Conservation (phyloP, 345 rosid species). For the Linum trigynum region DNA sequence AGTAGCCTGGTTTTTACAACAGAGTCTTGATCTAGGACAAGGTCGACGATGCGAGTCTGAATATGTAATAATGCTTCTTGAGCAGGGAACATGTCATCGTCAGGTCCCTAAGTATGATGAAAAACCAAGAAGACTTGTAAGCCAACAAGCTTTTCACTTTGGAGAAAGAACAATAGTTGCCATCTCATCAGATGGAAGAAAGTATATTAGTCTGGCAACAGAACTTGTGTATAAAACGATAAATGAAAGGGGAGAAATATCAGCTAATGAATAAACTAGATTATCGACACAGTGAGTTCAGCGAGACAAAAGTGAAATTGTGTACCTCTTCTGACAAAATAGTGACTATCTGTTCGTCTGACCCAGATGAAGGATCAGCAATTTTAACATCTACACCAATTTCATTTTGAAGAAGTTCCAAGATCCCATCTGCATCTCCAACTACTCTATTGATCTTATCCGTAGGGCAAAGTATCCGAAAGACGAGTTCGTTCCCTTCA, state of each 20-base stretch:
- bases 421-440: constrained; percentile 69
- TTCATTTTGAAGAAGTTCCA: constrained; percentile 78
- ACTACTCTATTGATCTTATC: constrained; percentile 59
- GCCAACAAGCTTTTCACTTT: not conserved
- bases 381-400: constrained; percentile 86
- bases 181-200: not conserved
- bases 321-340: constrained; percentile 91
- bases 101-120: constrained; percentile 56
- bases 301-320: constrained; percentile 6
- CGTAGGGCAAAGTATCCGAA: constrained; percentile 82
- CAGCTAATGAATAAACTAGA: constrained; percentile 3
- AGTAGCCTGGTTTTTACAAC: constrained; percentile 63
- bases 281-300: not conserved
- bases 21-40: constrained; percentile 61
- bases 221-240: not conserved
- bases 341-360: constrained; percentile 77
- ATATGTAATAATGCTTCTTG: constrained; percentile 98
- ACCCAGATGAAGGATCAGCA: constrained; percentile 67
- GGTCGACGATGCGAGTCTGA: constrained; percentile 77
- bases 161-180: not conserved
- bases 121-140: constrained; percentile 16
- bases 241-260: constrained; percentile 4
- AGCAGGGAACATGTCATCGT: constrained; percentile 91
- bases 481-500: constrained; percentile 74
- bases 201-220: not conserved